phyloP scores from a whole-genome alignment of 345 rosid genomes.

The Psidium friedrichsthalianum region DNA sequence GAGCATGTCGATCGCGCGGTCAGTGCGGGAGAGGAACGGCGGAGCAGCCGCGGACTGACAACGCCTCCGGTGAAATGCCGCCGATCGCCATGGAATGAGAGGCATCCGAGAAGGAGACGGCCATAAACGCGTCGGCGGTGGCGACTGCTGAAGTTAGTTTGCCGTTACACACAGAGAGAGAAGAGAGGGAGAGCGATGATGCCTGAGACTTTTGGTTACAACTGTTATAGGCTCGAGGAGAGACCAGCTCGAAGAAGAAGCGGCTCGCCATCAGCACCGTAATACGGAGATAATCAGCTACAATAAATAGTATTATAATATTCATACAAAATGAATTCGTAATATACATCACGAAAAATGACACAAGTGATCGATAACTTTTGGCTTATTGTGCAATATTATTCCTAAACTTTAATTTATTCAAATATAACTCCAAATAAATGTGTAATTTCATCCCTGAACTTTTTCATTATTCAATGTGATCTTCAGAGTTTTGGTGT shows the following conservation, averaged over 20 bases:
- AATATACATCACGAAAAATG: too few relatives aligned
- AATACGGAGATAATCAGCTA: background rate
- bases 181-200: background rate
- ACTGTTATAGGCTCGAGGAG: background rate
- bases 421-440: too few relatives aligned
- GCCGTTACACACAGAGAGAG: background rate
- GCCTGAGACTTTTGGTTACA: background rate
- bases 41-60: background rate
- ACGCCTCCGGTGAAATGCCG: background rate
- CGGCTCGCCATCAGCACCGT: background rate
- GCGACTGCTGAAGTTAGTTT: background rate
- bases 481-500: too few relatives aligned
- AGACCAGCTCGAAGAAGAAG: background rate
- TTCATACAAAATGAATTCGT: too few relatives aligned
- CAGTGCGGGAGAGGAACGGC: background rate
- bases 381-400: too few relatives aligned
- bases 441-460: too few relatives aligned
- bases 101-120: background rate
- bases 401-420: too few relatives aligned
- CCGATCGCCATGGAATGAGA: background rate
- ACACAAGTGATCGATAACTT: too few relatives aligned
- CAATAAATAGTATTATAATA: background rate
- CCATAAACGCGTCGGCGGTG: background rate
- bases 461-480: too few relatives aligned
- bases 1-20: slow-evolving; percentile 2